phyloP scores from a whole-genome alignment of 306 rosid genomes.

The Adenanthera pavonina region DNA sequence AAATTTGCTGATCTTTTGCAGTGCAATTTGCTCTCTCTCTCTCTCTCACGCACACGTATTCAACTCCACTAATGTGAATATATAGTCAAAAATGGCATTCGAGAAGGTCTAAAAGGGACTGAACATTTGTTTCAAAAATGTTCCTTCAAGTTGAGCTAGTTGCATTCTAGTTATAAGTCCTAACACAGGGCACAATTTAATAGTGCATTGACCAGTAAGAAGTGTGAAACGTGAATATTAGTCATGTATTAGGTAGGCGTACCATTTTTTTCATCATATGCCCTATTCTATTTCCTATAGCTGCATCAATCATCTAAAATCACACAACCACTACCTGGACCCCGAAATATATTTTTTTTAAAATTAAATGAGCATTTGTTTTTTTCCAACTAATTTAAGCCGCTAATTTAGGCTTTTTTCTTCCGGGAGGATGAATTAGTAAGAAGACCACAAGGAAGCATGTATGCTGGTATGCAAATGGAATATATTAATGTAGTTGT shows the following conservation, averaged over 20 bases:
- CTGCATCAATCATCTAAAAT: background rate
- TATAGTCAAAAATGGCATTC: background rate
- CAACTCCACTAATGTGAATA: background rate
- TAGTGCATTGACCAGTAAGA: background rate
- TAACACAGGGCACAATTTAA: background rate
- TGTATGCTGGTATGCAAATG: too few species aligned
- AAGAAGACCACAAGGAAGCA: background rate
- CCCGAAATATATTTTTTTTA: background rate
- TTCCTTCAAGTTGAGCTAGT: background rate
- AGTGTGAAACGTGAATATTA: background rate
- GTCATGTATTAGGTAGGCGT: background rate
- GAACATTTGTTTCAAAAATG: background rate
- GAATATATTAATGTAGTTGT: too few species aligned
- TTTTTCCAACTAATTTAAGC: constrained; percentile 45
- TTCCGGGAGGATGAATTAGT: background rate
- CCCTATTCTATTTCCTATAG: background rate
- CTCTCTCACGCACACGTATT: too few species aligned
- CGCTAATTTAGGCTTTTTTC: constrained; percentile 39
- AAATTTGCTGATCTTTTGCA: background rate
- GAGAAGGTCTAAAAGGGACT: background rate
- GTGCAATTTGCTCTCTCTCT: too few species aligned
- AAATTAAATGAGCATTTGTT: background rate
- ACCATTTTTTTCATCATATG: constrained; percentile 20
- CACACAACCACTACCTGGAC: constrained; percentile 11
- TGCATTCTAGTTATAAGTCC: background rate